phyloP scores from a whole-genome alignment of 2,329 filamentous ascomycete species.

The Eurotiales sp. region DNA sequence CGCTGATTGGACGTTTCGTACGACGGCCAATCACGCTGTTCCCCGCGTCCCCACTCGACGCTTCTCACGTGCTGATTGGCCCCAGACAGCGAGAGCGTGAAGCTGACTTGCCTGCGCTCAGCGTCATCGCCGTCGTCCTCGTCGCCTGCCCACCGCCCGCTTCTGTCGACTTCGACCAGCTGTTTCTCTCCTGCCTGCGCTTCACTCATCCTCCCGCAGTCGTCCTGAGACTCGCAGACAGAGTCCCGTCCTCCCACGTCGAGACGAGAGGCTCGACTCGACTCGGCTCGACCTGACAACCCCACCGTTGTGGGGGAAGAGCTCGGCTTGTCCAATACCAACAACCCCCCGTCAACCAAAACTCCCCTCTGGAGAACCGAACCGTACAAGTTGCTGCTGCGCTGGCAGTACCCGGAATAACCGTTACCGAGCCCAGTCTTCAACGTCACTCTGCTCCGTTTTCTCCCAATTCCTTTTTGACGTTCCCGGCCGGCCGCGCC shows the following conservation, averaged over 20 bases:
- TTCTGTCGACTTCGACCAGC: too few relatives aligned
- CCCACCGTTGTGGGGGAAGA: constrained; percentile 13
- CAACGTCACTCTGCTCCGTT: constrained; percentile 10
- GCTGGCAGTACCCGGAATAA: constrained; percentile 9
- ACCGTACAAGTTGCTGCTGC: background rate
- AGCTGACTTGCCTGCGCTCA: too few relatives aligned
- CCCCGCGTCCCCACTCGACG: background rate
- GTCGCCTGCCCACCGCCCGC: too few relatives aligned
- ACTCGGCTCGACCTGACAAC: constrained; percentile 2
- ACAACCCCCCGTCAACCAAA: constrained; percentile 6
- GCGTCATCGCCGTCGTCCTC: too few relatives aligned
- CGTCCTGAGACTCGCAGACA: background rate
- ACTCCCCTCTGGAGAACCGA: background rate
- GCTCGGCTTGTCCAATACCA: constrained; percentile 14
- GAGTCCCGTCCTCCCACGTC: background rate
- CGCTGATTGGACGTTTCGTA: background rate
- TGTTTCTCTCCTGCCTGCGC: too few relatives aligned
- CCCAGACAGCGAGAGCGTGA: too few relatives aligned
- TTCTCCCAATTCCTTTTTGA: background rate
- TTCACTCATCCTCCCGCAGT: background rate
- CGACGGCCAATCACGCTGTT: background rate
- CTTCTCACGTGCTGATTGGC: background rate
- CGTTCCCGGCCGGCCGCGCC: constrained; percentile 1
- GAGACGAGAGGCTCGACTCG: background rate
- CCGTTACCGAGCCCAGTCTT: constrained; percentile 5